Evolutionary conservation across 1,284 basidiomycete genomes (phyloP).

Genomic region (Neotropicomus parvogracilis): DNA sequence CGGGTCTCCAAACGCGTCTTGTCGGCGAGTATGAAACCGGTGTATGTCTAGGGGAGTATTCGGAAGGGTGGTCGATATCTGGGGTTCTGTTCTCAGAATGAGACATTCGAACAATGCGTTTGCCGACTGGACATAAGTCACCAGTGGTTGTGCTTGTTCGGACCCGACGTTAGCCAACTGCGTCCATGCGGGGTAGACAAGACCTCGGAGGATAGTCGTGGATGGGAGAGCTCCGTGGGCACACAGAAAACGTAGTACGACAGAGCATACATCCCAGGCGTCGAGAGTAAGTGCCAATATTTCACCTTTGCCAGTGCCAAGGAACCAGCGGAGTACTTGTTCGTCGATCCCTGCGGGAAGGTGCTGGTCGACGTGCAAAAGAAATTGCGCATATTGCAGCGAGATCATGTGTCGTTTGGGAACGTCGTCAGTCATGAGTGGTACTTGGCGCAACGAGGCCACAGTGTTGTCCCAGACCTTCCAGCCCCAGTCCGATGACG

Average conservation of each 20-base stretch:
- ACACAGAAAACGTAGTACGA: conserved; percentile 62
- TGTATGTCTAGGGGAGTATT: conserved; percentile 61
- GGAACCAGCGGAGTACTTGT: conserved; percentile 66
- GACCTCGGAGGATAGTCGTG: conserved; percentile 65
- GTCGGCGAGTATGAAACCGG: conserved; percentile 60
- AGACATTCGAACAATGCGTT: conserved; percentile 59
- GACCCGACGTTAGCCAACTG: conserved; percentile 41
- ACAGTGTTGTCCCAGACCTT: conserved; percentile 78
- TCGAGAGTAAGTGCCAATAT: conserved; percentile 53
- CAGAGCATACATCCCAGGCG: conserved; percentile 61
- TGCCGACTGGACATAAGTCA: conserved; percentile 54
- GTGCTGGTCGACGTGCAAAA: conserved; percentile 70
- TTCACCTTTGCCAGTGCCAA: conserved; percentile 59
- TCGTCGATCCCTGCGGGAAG: conserved; percentile 65
- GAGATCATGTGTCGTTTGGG: conserved; percentile 48
- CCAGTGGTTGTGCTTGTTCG: conserved; percentile 40
- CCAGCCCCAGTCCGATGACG: conserved; percentile 67
- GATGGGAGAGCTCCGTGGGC: conserved; percentile 65
- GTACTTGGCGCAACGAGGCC: conserved; percentile 63
- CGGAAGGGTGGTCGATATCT: conserved; percentile 42
- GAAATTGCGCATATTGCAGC: conserved; percentile 62
- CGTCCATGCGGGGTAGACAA: conserved; percentile 74
- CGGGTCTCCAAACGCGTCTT: conserved; percentile 59
- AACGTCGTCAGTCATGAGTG: conserved; percentile 48
- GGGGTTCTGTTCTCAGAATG: conserved; percentile 52